phyloP scores from a whole-genome alignment of 441 rosid species.

The Adansonia madagascariensis region DNA sequence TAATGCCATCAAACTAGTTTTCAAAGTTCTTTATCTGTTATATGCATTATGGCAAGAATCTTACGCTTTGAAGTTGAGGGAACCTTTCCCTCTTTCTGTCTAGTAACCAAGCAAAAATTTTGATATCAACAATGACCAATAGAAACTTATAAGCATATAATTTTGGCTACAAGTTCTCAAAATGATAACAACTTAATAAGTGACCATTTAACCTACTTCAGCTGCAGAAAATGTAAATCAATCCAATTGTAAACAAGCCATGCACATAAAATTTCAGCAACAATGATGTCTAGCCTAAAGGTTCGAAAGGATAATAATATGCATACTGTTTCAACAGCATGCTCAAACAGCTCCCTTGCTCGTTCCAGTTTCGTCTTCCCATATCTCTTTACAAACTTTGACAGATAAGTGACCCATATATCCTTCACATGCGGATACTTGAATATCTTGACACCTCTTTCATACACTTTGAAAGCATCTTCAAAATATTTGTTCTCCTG shows the following conservation, averaged over 20 bases:
- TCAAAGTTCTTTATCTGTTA: background rate
- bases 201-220: background rate
- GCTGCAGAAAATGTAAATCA: background rate
- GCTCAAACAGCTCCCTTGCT: slow-evolving; percentile 89
- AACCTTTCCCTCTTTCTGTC: background rate
- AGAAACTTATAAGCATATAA: background rate
- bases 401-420: slow-evolving; percentile 86
- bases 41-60: background rate
- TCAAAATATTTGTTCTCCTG: slow-evolving; percentile 87
- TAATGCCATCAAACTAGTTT: background rate
- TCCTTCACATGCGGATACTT: slow-evolving; percentile 95
- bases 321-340: slow-evolving; percentile 73
- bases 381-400: slow-evolving; percentile 87
- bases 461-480: slow-evolving; percentile 97
- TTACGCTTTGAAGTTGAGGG: background rate
- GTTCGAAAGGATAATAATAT: background rate
- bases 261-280: background rate
- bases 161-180: background rate
- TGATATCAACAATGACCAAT: background rate
- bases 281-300: background rate
- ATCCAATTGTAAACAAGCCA: background rate
- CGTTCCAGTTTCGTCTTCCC: slow-evolving; percentile 87
- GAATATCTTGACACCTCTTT: slow-evolving; percentile 94
- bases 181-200: background rate
- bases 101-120: background rate